Evolutionary conservation across 352 stramenopile species (phyloP).

Genomic region (Globisporangium canariense): DNA sequence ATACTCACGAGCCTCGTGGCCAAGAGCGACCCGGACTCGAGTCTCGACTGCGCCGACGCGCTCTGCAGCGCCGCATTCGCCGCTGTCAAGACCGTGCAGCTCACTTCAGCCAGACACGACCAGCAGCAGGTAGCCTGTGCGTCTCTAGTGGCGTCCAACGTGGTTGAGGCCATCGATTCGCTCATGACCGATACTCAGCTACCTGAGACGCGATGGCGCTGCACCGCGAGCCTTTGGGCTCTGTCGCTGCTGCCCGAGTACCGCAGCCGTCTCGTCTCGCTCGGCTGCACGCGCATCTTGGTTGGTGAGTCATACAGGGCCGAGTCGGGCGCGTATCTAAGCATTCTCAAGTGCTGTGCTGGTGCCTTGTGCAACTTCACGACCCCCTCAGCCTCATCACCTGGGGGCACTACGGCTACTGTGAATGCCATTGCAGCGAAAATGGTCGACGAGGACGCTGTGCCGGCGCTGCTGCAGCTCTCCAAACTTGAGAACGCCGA

Average conservation of each 20-base stretch:
- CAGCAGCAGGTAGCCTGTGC: not conserved
- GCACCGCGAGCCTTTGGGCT: conserved; percentile 51
- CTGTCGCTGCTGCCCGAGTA: conserved; percentile 42
- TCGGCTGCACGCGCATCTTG: conserved; percentile 46
- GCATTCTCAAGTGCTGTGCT: conserved; percentile 55
- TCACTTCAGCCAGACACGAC: not conserved
- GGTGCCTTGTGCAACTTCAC: conserved; percentile 63
- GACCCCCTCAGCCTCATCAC: conserved; percentile 8
- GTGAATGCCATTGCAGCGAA: conserved; percentile 31
- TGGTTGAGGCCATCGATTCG: conserved; percentile 35
- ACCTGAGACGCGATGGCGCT: conserved; percentile 59
- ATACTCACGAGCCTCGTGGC: conserved; percentile 28
- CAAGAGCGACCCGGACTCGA: conserved; percentile 31
- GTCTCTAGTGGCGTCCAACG: conserved; percentile 27
- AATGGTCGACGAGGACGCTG: conserved; percentile 65
- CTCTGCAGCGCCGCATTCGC: conserved; percentile 59
- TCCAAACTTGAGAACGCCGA: conserved; percentile 56
- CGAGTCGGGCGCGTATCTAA: conserved; percentile 20
- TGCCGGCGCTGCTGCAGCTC: conserved; percentile 63
- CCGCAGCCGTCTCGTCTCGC: conserved; percentile 39
- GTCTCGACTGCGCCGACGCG: conserved; percentile 58
- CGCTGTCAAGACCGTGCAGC: conserved; percentile 1
- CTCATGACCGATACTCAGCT: conserved; percentile 35
- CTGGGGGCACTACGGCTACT: conserved; percentile 13
- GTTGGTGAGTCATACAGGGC: conserved; percentile 38